Percentiles rank a stretch among this genome's conserved stretches.
Evolutionary conservation across 768 basidiomycete species (phyloP).

Genomic region (Leccinellum albellum): DNA sequence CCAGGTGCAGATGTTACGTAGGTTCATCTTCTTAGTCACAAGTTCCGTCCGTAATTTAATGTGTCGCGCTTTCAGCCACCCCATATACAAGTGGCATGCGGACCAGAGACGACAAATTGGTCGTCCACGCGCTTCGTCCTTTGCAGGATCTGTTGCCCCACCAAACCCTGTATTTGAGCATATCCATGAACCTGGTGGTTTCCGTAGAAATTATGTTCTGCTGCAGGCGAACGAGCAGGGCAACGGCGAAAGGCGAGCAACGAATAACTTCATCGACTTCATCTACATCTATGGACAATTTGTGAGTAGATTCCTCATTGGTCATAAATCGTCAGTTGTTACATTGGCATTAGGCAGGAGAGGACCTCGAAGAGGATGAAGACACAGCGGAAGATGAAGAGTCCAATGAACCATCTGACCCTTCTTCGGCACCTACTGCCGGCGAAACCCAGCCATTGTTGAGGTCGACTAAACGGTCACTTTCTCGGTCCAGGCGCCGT

Average conservation of each 20-base stretch:
- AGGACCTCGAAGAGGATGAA: slow-evolving; percentile 86
- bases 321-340: background rate
- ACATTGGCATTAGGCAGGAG: slow-evolving; percentile 63
- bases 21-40: slow-evolving; percentile 33
- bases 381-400: slow-evolving; percentile 60
- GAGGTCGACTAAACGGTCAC: slow-evolving; percentile 35
- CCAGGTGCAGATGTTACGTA: slow-evolving; percentile 92
- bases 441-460: slow-evolving; percentile 60
- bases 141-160: slow-evolving; percentile 48
- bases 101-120: slow-evolving; percentile 59
- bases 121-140: slow-evolving; percentile 70
- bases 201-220: slow-evolving; percentile 83
- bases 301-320: slow-evolving; percentile 46
- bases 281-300: slow-evolving; percentile 94
- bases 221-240: slow-evolving; percentile 68
- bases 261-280: slow-evolving; percentile 92
- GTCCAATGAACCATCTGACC: slow-evolving; percentile 27
- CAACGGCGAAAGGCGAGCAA: slow-evolving; percentile 54
- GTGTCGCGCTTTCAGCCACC: slow-evolving; percentile 51
- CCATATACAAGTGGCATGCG: slow-evolving; percentile 93
- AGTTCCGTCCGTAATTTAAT: slow-evolving; percentile 15
- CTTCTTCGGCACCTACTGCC: slow-evolving; percentile 1
- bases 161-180: slow-evolving; percentile 82
- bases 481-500: slow-evolving; percentile 53
- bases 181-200: slow-evolving; percentile 93